Evolutionary conservation across 2,329 filamentous ascomycete species (phyloP).

Genomic region (Periconia digitata): DNA sequence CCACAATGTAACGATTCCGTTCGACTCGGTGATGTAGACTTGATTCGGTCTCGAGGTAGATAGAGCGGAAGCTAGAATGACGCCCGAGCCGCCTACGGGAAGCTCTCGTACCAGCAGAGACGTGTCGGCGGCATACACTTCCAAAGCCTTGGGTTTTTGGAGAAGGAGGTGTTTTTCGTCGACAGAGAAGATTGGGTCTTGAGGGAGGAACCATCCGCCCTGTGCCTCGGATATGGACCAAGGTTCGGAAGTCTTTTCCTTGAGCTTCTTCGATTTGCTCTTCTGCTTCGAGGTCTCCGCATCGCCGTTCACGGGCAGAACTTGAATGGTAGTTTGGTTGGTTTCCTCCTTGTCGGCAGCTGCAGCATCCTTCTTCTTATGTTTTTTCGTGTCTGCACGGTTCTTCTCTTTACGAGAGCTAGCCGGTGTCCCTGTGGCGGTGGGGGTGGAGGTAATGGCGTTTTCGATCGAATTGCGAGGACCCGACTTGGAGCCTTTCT

Average conservation of each 20-base stretch:
- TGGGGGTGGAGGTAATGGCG: slow-evolving; percentile 7
- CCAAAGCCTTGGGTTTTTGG: slow-evolving; percentile 71
- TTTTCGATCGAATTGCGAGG: neutral
- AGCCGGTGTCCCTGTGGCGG: slow-evolving; percentile 10
- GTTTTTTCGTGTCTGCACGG: slow-evolving; percentile 1
- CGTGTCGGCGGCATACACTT: slow-evolving; percentile 78
- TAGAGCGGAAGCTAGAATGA: slow-evolving; percentile 55
- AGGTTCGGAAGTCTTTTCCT: slow-evolving; percentile 17
- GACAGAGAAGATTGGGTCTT: slow-evolving; percentile 60
- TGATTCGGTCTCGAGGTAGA: slow-evolving; percentile 54
- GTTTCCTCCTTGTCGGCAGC: neutral
- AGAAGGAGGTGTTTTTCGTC: slow-evolving; percentile 69
- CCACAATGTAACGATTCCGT: slow-evolving; percentile 58
- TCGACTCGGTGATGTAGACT: slow-evolving; percentile 56
- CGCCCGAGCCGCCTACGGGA: slow-evolving; percentile 42
- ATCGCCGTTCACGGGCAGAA: neutral
- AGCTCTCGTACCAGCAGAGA: slow-evolving; percentile 80
- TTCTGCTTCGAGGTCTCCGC: slow-evolving; percentile 8
- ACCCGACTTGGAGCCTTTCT: slow-evolving; percentile 10
- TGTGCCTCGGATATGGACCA: slow-evolving; percentile 49
- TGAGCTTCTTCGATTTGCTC: slow-evolving; percentile 24
- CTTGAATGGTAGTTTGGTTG: neutral
- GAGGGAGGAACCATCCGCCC: slow-evolving; percentile 58
- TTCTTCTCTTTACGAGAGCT: slow-evolving; percentile 12
- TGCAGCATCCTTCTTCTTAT: neutral